Evolutionary conservation across 2,329 filamentous ascomycete species (phyloP), one percentile per base, ranked within the genome.

Genomic region (Trichoderma sp.): DNA sequence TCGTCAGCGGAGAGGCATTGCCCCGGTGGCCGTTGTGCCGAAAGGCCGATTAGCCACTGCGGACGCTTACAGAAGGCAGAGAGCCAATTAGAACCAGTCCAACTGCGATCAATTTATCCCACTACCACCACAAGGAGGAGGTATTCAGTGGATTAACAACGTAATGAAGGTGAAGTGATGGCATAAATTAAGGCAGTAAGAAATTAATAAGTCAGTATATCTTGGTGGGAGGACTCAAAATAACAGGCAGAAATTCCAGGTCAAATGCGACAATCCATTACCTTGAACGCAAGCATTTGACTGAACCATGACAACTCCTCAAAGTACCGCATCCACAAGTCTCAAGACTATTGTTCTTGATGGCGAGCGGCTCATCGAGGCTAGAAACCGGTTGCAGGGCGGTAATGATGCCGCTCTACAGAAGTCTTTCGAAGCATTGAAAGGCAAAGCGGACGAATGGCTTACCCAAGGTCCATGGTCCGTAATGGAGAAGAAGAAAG

Each of bases 401-500:
- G 73, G 65, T 29, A 63, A 71, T 4, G 73, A 75, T 35, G 53
- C 27, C 14, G 11, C 8, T 33, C 29, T 75, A 11, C 27, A 71
- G n/a, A 35, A 6, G 21, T 18, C 73, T 21, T 12, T 71, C 7
- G 35, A 63, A 4, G 21, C 18, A 27, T 60, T 75, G 35, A 35
- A 53, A 16, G 45, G 9, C 9, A 35, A 64, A 38, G 73, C 73
- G 24, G 65, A 75, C 29, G 45, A 56, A n/a, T 75, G 73, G 73
- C 73, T 75, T 18, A 50, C n/a, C 6, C 56, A 75, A 53, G 73
- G 73, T 18, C 73, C 73, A 11, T 71, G 73, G 73, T 75, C 73
- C 7, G 73, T 75, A 6, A 63, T 71, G 73, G 73, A 75, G 16
- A 75, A 75, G 65, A 53, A 7, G 14, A 71, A 75, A 56, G 31